Base-by-base conservation (phyloP, 805 yeast species). In the Suhomyces xylopsoci region DNA sequence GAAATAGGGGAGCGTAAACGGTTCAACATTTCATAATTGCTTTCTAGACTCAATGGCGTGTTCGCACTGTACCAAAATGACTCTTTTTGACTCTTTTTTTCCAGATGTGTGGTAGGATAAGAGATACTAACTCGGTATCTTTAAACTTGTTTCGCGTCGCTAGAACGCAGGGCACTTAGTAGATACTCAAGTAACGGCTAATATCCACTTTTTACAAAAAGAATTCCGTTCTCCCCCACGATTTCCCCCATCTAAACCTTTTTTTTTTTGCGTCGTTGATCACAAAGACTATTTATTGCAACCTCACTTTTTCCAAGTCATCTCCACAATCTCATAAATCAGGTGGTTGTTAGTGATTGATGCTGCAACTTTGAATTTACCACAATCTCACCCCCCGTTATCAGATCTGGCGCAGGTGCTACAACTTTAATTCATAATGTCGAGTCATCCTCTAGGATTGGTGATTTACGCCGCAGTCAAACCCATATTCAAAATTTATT, bases 401-500 rank as follows among this genome's bases (percentile, higher is more conserved):
- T n/a, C 7, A 32, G 8, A n/a, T 2, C n/a, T 32, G 36, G 5
- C 15, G 5, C 17, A 32, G 36, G 36, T 32, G 4, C 17, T n/a
- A n/a, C 15, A 14, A 19, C 24, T 19, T 36, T 19, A 8, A 38
- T 38, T 15, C 20, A 44, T 2, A 15, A 49, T 46, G 50, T 41
- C 55, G 28, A 46, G 34, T 22, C 64, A 61, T 10, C 58, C 77
- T 2, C 59, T 85, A 30, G 93, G 94, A 15, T 76, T 78, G 40
- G 82, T 89, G 36, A 85, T 90, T 5, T 90, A 87, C 70, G 79
- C 89, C 22, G 82, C 96, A 0, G 85, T 87, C 51, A 90, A 89
- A 72, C 97, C 97, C n/a, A 85, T 90, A 53, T 78, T 89, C 69
- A 90, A 90, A 68, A 87, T 90, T 58, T 87, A 89, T 62, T 70